Evolutionary conservation across 192 early-diverging fungal species (phyloP), one percentile per base, ranked within the genome.

Genomic region (Coemansia sp.): DNA sequence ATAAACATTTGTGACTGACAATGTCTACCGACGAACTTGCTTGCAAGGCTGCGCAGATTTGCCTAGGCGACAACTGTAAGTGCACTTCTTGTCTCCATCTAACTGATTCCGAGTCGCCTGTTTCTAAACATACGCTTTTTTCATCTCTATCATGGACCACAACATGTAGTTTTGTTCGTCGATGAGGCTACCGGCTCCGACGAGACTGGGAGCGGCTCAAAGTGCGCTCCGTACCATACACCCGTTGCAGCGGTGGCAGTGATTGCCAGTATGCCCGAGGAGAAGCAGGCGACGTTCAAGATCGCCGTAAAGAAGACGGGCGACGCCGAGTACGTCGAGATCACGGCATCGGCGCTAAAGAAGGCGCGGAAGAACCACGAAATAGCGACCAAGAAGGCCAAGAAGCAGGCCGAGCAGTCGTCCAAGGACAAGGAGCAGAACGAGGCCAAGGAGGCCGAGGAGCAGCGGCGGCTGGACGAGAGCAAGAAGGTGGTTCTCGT

Each of bases 311-410:
- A 87, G 65, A 96, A 96, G 82, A 83, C 82, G 40, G 71, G 85
- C 20, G 89, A 85, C n/a, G 89, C 90, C 46, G 89, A 85, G 19
- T 97, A 85, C 75, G 84, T 82, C 45, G 85, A 89, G 47, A 90
- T 93, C 70, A 92, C 94, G n/a, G 89, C 88, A 36, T 87, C 96
- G 51, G 95, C 93, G 9, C 70, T 96, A 58, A 99, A 99, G 86
- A 99, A 98, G 78, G 91, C 91, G 7, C 88, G 90, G 68, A 93
- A 92, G 79, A 84, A 83, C 32, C 76, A 89, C 62, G 89, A 85
- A 51, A 79, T 86, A 45, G 71, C 86, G 19, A 60, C 80, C 60
- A 89, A 87, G 77, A 94, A 94, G 86, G 88, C 87, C 35, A 87
- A 89, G 84, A 96, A 97, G 87, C 71, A 86, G 43, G 88, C 89